Conservation (phyloP, 2,329 filamentous ascomycete species). For the Diaporthe sp. region DNA sequence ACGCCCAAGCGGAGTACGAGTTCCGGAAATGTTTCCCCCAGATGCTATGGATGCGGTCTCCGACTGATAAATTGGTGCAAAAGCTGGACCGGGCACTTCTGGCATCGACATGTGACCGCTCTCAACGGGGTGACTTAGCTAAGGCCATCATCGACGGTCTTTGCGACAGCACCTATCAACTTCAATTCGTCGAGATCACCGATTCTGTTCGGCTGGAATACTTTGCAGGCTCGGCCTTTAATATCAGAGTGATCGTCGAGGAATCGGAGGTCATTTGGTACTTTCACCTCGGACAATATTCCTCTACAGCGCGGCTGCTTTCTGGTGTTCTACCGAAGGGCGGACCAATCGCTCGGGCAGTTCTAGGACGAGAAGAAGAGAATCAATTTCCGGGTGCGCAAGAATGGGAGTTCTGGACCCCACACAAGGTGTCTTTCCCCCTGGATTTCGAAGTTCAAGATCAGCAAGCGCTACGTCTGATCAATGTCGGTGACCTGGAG, state of each 20-base stretch:
- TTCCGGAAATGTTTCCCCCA: constrained; percentile 29
- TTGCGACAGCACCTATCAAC: constrained; percentile 29
- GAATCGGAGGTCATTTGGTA: constrained; percentile 26
- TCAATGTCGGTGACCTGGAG: not conserved
- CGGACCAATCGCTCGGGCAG: constrained; percentile 37
- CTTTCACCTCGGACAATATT: constrained; percentile 31
- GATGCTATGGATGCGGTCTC: constrained; percentile 21
- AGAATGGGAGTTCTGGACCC: constrained; percentile 29
- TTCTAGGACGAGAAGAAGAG: not conserved
- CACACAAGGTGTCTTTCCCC: not conserved
- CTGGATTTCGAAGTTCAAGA: not conserved
- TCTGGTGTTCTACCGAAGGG: not conserved
- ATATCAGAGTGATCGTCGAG: constrained; percentile 28
- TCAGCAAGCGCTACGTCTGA: not conserved
- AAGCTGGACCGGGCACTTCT: not conserved
- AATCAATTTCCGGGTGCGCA: constrained; percentile 24
- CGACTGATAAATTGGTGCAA: not conserved
- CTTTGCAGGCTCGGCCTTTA: constrained; percentile 26
- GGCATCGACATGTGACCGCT: not conserved
- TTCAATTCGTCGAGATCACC: constrained; percentile 29
- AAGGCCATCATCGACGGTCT: constrained; percentile 25
- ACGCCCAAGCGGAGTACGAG: constrained; percentile 18
- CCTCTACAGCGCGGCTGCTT: not conserved
- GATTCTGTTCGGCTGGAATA: constrained; percentile 33
- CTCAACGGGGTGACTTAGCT: not conserved